A percentile compares a stretch with the other conserved stretches of the same genome.
Evolutionary conservation across 129 eudicot genomes (phyloP).

Genomic region (Arctium minus): DNA sequence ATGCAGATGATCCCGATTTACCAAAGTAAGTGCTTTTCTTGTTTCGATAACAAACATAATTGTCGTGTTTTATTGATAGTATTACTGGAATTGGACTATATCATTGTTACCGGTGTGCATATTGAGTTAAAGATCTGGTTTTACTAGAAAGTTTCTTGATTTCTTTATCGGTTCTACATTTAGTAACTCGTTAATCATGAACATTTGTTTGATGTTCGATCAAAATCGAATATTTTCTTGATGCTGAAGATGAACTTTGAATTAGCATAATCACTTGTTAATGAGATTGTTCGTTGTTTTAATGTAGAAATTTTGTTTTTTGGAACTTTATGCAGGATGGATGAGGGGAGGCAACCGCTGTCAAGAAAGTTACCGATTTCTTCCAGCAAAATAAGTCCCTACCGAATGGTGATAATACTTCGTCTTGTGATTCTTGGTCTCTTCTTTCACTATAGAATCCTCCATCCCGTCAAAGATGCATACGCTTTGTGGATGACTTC

Average conservation of each 20-base stretch:
- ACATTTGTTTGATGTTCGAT: too few species aligned
- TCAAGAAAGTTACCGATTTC: conserved; percentile 76
- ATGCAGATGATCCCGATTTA: conserved; percentile 63
- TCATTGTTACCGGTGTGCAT: neutral
- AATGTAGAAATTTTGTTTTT: neutral
- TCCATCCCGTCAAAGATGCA: conserved; percentile 74
- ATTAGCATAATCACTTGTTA: neutral
- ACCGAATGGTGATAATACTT: conserved; percentile 55
- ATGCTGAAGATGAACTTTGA: too few species aligned
- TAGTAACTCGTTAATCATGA: neutral
- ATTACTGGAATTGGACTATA: neutral
- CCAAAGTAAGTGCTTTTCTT: conserved; percentile 54
- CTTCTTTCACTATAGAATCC: conserved; percentile 71
- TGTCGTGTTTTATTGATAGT: neutral
- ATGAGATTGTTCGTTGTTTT: neutral
- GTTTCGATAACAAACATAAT: neutral
- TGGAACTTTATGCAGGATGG: conserved; percentile 48
- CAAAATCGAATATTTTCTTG: neutral
- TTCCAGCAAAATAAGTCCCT: conserved; percentile 84
- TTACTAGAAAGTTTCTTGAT: neutral
- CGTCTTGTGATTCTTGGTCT: conserved; percentile 61
- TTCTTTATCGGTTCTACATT: neutral
- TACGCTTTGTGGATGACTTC: conserved; percentile 71
- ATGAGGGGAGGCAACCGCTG: conserved; percentile 82
- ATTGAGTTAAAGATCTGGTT: neutral